Base-by-base conservation (phyloP, 257 asterid genomes). In the Nyctanthes arbortristis region DNA sequence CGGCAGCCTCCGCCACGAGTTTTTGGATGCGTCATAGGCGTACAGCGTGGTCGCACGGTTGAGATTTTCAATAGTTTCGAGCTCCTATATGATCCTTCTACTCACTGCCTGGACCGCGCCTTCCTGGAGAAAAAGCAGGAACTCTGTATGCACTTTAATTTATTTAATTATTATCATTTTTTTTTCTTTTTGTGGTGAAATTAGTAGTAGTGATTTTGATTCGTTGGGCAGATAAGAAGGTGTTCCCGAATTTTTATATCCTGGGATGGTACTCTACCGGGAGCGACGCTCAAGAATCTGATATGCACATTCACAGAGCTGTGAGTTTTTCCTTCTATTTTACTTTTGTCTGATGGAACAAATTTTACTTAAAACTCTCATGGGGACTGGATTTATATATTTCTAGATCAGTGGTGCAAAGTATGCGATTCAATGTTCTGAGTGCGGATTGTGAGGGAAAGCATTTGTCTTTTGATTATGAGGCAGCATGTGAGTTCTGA, bases 201-300 rank as follows among this genome's bases (percentile, higher is more conserved):
- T 39, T 28, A 1, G 9, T 10, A 33, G 12, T 61, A 62, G 63
- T 62, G 75, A 63, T 59, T 57, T 52, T 76, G 55, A 45, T 76
- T 12, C 58, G 36, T 25, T 80, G 78, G 55, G 74, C 93, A 93
- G 97, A 91, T 84, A 91, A 93, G 85, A 93, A 93, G 84, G 97
- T 93, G 73, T 93, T 89, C 61, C 97, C 99, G 7, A 82, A 91
- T 65, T 93, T 87, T 72, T 93, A 93, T 70, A 75, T 89, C 16
- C 83, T 93, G 28, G 99, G 99, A 73, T 93, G 99, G 99, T 93
- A 93, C 81, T 93, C 99, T 35, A 87, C 92, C 25, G 97, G 99
- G 58, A 89, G 91, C 77, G 99, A 93, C 70, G 99, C 96, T 1
- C 84, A 82, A 28, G 99, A 93, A 71, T 79, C 89, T 2, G 99